phyloP scores from a whole-genome alignment of 2,329 filamentous ascomycete genomes.

The Myriosclerotinia duriaeana region DNA sequence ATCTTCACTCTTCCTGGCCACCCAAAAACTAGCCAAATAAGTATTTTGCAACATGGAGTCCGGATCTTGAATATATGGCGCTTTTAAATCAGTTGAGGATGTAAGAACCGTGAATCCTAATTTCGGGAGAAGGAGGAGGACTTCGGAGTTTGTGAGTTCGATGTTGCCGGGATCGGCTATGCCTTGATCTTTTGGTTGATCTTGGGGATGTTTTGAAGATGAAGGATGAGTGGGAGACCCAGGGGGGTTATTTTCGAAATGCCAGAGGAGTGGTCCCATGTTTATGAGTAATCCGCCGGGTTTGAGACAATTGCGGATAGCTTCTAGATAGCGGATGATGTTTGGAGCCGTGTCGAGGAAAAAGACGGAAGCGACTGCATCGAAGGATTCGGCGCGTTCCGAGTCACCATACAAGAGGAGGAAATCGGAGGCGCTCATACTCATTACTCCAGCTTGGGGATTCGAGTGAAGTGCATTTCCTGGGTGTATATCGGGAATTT shows the following conservation, averaged over 20 bases:
- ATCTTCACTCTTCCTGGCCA: constrained; percentile 65
- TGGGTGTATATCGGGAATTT: constrained; percentile 79
- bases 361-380: constrained; percentile 87
- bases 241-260: constrained; percentile 77
- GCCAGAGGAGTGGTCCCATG: constrained; percentile 88
- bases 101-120: constrained; percentile 75
- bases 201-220: constrained; percentile 47
- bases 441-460: constrained; percentile 63
- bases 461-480: constrained; percentile 51
- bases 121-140: constrained; percentile 69
- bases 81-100: constrained; percentile 58
- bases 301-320: constrained; percentile 74
- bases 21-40: constrained; percentile 81
- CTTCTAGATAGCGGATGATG: constrained; percentile 82
- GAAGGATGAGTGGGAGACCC: constrained; percentile 44
- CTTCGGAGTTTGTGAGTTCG: constrained; percentile 87
- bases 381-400: constrained; percentile 62
- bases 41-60: constrained; percentile 82
- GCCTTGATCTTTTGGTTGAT: constrained; percentile 47
- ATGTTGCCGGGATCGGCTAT: constrained; percentile 89
- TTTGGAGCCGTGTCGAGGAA: constrained; percentile 98
- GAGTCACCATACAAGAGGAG: constrained; percentile 75
- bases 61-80: constrained; percentile 84
- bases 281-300: constrained; percentile 83
- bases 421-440: constrained; percentile 92